These are phyloP conservation scores for Drechslerella coelobrocha DNA, from an alignment of 2,329 filamentous ascomycete species.

Conservation along the genomic window DNA sequence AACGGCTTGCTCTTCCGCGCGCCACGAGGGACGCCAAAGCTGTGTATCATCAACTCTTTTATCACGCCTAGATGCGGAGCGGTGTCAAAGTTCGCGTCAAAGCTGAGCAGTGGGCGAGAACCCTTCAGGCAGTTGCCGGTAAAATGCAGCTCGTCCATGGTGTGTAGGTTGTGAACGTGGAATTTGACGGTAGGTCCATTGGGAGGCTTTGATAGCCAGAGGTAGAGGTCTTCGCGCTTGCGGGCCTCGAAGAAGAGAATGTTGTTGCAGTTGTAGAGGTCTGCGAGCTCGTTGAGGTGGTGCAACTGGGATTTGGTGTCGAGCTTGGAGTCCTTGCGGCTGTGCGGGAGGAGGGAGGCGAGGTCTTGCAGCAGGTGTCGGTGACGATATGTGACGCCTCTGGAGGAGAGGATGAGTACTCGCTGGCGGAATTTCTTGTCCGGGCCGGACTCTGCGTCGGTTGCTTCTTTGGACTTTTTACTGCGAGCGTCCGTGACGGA, in stretches of 20 bases:
- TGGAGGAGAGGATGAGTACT: conserved; percentile 87
- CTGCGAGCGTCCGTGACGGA: conserved; percentile 69
- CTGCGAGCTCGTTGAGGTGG: conserved; percentile 76
- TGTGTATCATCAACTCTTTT: conserved; percentile 87
- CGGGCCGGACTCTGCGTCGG: conserved; percentile 61
- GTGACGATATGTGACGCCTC: conserved; percentile 90
- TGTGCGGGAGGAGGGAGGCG: conserved; percentile 85
- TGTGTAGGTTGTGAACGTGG: conserved; percentile 86
- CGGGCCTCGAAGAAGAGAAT: conserved; percentile 93
- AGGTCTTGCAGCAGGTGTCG: conserved; percentile 92
- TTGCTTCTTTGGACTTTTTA: conserved; percentile 61
- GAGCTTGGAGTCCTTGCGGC: conserved; percentile 92
- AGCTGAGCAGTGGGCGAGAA: conserved; percentile 86
- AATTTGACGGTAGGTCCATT: conserved; percentile 79
- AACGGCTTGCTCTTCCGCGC: conserved; percentile 93
- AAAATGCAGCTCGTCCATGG: conserved; percentile 96
- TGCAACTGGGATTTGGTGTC: conserved; percentile 91
- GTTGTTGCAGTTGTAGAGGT: conserved; percentile 92
- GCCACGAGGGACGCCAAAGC: conserved; percentile 88
- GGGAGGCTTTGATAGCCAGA: conserved; percentile 90
- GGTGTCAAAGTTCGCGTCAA: conserved; percentile 84
- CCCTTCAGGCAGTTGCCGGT: conserved; percentile 96
- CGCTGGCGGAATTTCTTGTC: conserved; percentile 73
- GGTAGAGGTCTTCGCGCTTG: conserved; percentile 91
- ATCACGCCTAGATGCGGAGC: conserved; percentile 81